Base-by-base conservation (phyloP, 2,329 filamentous ascomycete species). In the Calonectria fujianensis region DNA sequence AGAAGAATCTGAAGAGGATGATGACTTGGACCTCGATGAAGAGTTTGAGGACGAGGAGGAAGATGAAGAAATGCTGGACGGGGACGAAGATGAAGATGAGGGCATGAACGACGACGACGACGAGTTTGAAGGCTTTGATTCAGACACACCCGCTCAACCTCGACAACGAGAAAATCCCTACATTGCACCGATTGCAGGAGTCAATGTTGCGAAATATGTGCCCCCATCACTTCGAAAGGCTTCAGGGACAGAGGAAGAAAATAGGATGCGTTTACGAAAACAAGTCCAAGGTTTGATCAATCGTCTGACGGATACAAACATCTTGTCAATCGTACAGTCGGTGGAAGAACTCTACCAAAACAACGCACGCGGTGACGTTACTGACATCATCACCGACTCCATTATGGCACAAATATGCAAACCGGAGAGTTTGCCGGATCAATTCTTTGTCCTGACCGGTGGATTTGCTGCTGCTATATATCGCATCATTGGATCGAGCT, bases 231-330 rank as follows among this genome's bases (percentile, higher is more conserved):
- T 97, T 69, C 91, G 96, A 61, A 93, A 90, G 78, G 87, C 90
- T 41, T 85, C 90, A 3, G 88, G 90, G 1, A 91, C 92, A 0
- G 93, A 94, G 76, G 89, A 90, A 1, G 94, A 97, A 83, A 87
- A 90, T 52, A 87, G 94, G 63, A 88, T 89, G 16, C 92, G 94
- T 50, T 87, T 99, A 65, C 92, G 93, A 73, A 92, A 95, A 75
- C 95, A 97, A 81, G 89, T 95, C 0, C 96, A 98, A 83, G 96
- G 97, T 82, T 90, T 97, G 24, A 90, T 99, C 82, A 99, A 99
- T 84, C 94, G 96, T 82, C 89, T 99, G 39, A 98, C 97, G 0
- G 96, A 98, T 82, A 93, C 95, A 48, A 98, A 97, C 80, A 89
- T 99, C 76, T 85, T 98, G 8, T 94, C 95, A 2, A 98, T 98